Evolutionary conservation across 306 rosid species (phyloP).

Genomic region (Quercus berberidifolia): DNA sequence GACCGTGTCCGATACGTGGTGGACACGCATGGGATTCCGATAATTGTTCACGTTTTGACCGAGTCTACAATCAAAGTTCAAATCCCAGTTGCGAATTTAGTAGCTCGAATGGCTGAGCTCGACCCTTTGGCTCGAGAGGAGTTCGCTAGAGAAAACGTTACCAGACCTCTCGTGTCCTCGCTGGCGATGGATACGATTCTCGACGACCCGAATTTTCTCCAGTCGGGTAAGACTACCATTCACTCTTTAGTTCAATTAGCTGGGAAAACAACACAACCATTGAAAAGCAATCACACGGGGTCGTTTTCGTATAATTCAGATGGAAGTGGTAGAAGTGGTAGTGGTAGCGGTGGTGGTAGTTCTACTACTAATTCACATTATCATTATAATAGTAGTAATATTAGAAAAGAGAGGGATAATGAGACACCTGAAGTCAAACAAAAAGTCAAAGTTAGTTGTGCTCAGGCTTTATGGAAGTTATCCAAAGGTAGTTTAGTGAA

Average conservation of each 20-base stretch:
- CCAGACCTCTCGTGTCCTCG: slow-evolving; percentile 57
- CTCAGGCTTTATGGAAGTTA: slow-evolving; percentile 83
- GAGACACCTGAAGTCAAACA: slow-evolving; percentile 59
- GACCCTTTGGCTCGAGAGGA: slow-evolving; percentile 52
- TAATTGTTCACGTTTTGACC: slow-evolving; percentile 57
- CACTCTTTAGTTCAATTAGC: slow-evolving; percentile 56
- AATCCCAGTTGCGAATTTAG: slow-evolving; percentile 52
- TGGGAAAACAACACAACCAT: background rate
- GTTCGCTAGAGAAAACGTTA: slow-evolving; percentile 73
- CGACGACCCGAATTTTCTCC: slow-evolving; percentile 42
- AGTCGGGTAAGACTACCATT: slow-evolving; percentile 39
- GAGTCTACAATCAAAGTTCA: slow-evolving; percentile 65
- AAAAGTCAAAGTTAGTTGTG: slow-evolving; percentile 55
- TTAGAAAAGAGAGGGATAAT: slow-evolving; percentile 47
- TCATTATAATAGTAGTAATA: background rate
- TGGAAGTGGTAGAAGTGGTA: slow-evolving; percentile 58
- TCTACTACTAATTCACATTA: too few species aligned
- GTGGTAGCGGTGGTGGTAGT: slow-evolving; percentile 35
- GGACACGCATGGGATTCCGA: slow-evolving; percentile 42
- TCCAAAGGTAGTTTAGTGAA: slow-evolving; percentile 46
- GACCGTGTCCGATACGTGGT: slow-evolving; percentile 38
- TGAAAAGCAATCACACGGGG: slow-evolving; percentile 9
- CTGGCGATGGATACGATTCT: slow-evolving; percentile 63
- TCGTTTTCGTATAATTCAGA: slow-evolving; percentile 37
- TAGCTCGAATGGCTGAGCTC: slow-evolving; percentile 62